phyloP scores from a whole-genome alignment of 176 grass and related monocot genomes.

The Paspalum notatum region DNA sequence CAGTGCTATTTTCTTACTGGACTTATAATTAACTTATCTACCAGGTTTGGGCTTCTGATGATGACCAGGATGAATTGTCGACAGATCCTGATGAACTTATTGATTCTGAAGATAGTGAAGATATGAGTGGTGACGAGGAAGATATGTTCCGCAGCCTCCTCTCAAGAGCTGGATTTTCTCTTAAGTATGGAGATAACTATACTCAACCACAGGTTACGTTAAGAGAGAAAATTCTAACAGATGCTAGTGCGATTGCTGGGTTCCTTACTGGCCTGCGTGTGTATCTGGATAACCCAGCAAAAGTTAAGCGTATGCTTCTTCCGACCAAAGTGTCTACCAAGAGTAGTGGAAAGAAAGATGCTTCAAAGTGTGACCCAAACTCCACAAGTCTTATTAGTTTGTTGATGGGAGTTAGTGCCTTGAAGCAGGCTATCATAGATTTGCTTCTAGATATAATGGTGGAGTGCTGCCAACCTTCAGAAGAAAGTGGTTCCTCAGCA shows the following conservation, averaged over 20 bases:
- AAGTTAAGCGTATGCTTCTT: slow-evolving; percentile 86
- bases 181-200: slow-evolving; percentile 72
- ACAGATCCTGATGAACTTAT: slow-evolving; percentile 81
- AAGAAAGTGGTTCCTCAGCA: slow-evolving; percentile 64
- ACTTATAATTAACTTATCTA: slow-evolving; percentile 42
- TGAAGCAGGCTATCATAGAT: slow-evolving; percentile 93
- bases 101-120: slow-evolving; percentile 74
- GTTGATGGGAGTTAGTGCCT: slow-evolving; percentile 87
- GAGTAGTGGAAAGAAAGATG: slow-evolving; percentile 56
- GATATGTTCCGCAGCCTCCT: slow-evolving; percentile 83
- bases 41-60: slow-evolving; percentile 91
- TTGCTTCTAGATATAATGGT: slow-evolving; percentile 98
- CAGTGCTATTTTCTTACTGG: slow-evolving; percentile 34
- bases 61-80: slow-evolving; percentile 88
- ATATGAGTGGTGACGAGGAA: slow-evolving; percentile 76
- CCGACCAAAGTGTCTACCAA: slow-evolving; percentile 73
- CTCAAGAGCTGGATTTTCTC: slow-evolving; percentile 77
- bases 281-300: slow-evolving; percentile 82
- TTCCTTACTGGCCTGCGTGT: slow-evolving; percentile 86
- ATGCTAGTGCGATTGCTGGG: slow-evolving; percentile 82
- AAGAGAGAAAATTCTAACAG: slow-evolving; percentile 77
- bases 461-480: slow-evolving; percentile 85
- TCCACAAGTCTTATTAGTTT: slow-evolving; percentile 78
- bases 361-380: slow-evolving; percentile 54
- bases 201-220: slow-evolving; percentile 72